Conservation (phyloP, 352 stramenopile species). For the Phytophthora ohioensis region DNA sequence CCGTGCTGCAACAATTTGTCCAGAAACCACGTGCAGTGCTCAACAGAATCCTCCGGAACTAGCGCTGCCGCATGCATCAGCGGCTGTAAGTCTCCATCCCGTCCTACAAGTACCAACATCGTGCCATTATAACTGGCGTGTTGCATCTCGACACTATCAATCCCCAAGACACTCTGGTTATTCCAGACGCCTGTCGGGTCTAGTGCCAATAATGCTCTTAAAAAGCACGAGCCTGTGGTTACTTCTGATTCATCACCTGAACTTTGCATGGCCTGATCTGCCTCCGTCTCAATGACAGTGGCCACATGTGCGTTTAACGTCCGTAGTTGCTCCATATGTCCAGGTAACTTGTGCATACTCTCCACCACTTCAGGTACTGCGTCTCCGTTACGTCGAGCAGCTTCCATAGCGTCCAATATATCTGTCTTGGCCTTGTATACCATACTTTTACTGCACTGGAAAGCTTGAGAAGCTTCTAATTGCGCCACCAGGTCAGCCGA, state of each 20-base stretch:
- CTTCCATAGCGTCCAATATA: conserved; percentile 50
- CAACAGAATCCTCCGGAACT: conserved; percentile 37
- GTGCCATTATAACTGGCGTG: conserved; percentile 41
- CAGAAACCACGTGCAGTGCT: conserved; percentile 57
- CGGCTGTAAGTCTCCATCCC: conserved; percentile 49
- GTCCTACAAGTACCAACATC: conserved; percentile 46
- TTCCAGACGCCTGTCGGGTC: conserved; percentile 53
- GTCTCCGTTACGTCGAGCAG: conserved; percentile 21
- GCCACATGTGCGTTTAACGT: conserved; percentile 48
- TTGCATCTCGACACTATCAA: conserved; percentile 48
- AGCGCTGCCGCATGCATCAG: conserved; percentile 51
- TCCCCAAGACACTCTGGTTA: conserved; percentile 48
- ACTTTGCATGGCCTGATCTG: too few relatives aligned
- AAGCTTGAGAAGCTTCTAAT: conserved; percentile 34
- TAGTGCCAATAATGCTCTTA: conserved; percentile 50
- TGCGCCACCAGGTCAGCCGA: conserved; percentile 50
- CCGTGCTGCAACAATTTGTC: conserved; percentile 54
- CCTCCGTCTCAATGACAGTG: conserved; percentile 42
- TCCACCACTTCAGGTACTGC: conserved; percentile 13
- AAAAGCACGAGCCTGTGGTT: conserved; percentile 20
- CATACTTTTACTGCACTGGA: conserved; percentile 63
- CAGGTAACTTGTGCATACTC: conserved; percentile 48
- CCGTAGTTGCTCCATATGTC: conserved; percentile 50
- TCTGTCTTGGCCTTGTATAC: conserved; percentile 69
- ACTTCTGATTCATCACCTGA: neutral